A percentile compares a stretch with the other conserved stretches of the same genome.
Conservation (phyloP, 305 asterid genomes). For the Fraxinus platypoda region DNA sequence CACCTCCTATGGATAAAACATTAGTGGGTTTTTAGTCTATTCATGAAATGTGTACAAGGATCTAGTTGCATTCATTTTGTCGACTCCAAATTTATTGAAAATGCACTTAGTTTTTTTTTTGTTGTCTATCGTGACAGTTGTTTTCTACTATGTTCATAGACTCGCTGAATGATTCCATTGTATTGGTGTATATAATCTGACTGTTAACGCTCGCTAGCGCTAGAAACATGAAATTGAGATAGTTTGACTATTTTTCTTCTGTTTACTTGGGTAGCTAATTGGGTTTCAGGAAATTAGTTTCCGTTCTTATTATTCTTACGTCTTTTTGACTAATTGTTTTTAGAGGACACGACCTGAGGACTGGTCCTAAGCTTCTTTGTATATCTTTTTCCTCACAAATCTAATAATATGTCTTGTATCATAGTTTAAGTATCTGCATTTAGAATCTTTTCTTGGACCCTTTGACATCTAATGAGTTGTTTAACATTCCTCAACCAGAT, state of each 20-base stretch:
- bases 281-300: not conserved
- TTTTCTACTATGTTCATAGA: not conserved
- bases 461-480: not conserved
- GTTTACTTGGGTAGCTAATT: not conserved
- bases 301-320: not conserved
- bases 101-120: not conserved
- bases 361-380: not conserved
- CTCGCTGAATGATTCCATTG: not conserved
- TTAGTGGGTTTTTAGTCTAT: not conserved
- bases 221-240: not conserved
- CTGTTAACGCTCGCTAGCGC: not conserved
- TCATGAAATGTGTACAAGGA: not conserved
- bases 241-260: not conserved
- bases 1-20: not conserved
- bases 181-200: not conserved
- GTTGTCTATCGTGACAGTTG: not conserved
- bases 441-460: not conserved
- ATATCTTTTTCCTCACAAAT: not conserved
- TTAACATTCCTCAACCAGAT: not conserved
- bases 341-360: not conserved
- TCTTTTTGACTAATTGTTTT: not conserved
- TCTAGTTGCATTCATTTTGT: not conserved
- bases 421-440: not conserved
- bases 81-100: not conserved
- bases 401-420: not conserved